Conservation (phyloP, 352 stramenopile genomes). For the Globisporangium radiosum region DNA sequence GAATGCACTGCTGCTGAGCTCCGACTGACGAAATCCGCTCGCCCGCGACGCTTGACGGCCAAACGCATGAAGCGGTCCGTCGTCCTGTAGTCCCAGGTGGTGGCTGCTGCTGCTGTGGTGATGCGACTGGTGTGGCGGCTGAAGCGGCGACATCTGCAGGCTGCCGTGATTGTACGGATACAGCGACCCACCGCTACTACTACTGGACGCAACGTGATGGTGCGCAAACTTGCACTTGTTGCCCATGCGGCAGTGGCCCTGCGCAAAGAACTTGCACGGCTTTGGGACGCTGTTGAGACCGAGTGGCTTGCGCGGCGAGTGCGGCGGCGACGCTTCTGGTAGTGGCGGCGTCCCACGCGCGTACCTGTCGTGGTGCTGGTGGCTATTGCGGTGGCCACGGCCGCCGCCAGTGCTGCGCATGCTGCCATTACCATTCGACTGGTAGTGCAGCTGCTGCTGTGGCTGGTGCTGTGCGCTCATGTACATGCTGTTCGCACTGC, state of each 20-base stretch:
- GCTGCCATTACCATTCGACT: conserved; percentile 21
- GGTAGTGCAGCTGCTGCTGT: conserved; percentile 36
- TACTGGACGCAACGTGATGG: conserved; percentile 26
- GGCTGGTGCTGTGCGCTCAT: conserved; percentile 25
- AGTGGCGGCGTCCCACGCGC: conserved; percentile 51
- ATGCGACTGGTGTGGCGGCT: background rate
- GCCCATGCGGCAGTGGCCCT: conserved; percentile 81
- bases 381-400: conserved; percentile 15
- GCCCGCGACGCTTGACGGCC: conserved; percentile 5
- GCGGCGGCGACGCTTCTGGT: conserved; percentile 50
- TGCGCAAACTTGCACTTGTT: conserved; percentile 85
- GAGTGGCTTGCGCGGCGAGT: conserved; percentile 27
- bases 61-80: conserved; percentile 7
- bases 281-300: conserved; percentile 25
- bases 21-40: conserved; percentile 4
- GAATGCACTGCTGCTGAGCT: conserved; percentile 5
- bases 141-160: conserved; percentile 12
- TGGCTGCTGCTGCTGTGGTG: background rate
- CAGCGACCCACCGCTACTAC: conserved; percentile 3
- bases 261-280: conserved; percentile 81
- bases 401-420: conserved; percentile 10
- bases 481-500: conserved; percentile 37
- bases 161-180: conserved; percentile 1
- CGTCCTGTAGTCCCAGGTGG: too few relatives aligned
- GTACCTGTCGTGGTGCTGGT: conserved; percentile 24